phyloP scores from a whole-genome alignment of 2,329 filamentous ascomycete genomes.

The Pseudogymnoascus sp. region DNA sequence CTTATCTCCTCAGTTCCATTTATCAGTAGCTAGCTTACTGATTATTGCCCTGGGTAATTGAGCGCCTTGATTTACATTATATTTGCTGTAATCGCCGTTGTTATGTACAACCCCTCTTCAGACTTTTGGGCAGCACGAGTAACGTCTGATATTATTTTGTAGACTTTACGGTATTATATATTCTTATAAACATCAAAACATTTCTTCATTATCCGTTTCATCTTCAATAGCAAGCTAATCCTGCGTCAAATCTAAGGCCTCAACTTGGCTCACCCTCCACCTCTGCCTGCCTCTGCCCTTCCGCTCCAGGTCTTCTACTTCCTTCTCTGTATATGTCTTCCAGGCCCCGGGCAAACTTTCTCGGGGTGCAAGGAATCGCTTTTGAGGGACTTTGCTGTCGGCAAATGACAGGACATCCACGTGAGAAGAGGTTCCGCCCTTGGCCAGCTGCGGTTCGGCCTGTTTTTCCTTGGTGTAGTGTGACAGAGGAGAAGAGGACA shows the following conservation, averaged over 20 bases:
- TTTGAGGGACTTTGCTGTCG: constrained; percentile 6
- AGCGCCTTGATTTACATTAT: too few species aligned
- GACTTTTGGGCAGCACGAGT: background rate
- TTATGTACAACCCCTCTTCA: background rate
- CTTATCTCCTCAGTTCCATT: too few species aligned
- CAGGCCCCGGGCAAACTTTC: constrained; percentile 31
- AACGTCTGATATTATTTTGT: background rate
- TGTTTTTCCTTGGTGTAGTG: background rate
- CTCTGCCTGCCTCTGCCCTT: constrained; percentile 3
- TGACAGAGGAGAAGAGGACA: background rate
- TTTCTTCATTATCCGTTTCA: background rate
- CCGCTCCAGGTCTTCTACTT: constrained; percentile 10
- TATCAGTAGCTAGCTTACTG: too few species aligned
- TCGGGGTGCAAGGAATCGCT: constrained; percentile 25
- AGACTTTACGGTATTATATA: background rate
- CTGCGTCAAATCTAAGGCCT: constrained; percentile 22
- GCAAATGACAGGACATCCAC: background rate
- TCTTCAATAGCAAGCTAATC: background rate
- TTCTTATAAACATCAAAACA: background rate
- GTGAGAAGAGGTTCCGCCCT: background rate
- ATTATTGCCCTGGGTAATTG: too few species aligned
- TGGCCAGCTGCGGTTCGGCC: background rate
- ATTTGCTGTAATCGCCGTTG: too few species aligned
- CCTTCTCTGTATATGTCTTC: constrained; percentile 23
- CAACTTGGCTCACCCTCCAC: constrained; percentile 23